Evolutionary conservation across 805 yeast species (phyloP), one percentile per base, ranked within the genome.

Genomic region (Candida easanensis): DNA sequence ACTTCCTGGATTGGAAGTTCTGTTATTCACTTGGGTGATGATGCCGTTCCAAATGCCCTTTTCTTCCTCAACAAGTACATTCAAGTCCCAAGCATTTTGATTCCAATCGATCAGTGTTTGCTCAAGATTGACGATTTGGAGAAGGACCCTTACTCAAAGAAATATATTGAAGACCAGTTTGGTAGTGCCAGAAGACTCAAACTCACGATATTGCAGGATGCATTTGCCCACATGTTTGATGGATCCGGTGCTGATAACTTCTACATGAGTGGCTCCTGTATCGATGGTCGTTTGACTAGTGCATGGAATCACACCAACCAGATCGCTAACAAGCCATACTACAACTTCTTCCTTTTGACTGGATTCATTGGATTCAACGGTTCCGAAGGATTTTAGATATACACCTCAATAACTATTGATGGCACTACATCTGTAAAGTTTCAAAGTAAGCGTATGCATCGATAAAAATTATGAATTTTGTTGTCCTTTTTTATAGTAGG

Each of bases 191-290:
- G 75, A 22, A 74, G 70, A n/a, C 63, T 85, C 45, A 72, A 79
- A 53, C 61, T 73, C 42, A 64, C 61, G 9, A 69, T 71, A 23
- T 47, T 67, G 20, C 70, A 66, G 39, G 71, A 69, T 44, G 68
- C 70, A 1, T 69, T 63, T 46, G 68, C 72, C 4, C 73, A 69
- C 47, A 68, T 68, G 72, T 68, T 83, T 61, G 88, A 84, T 60
- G 90, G 93, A 2, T 80, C 88, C 9, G 95, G 95, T 37, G 89
- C 90, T 9, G 88, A 84, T 57, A 85, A 85, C 61, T 85, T 82
- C 61, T 84, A 81, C 59, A 84, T 84, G 71, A 87, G 89, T 23
- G 95, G 95, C 2, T 79, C 87, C 2, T 85, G 95, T 64, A 85
- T 85, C 38, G 95, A 85, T 60, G 95, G 93, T 17, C 75, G 90